A percentile compares a stretch with the other conserved stretches of the same genome.
Conservation (phyloP, 73 alveolate genomes). For the Breviolum minutum region DNA sequence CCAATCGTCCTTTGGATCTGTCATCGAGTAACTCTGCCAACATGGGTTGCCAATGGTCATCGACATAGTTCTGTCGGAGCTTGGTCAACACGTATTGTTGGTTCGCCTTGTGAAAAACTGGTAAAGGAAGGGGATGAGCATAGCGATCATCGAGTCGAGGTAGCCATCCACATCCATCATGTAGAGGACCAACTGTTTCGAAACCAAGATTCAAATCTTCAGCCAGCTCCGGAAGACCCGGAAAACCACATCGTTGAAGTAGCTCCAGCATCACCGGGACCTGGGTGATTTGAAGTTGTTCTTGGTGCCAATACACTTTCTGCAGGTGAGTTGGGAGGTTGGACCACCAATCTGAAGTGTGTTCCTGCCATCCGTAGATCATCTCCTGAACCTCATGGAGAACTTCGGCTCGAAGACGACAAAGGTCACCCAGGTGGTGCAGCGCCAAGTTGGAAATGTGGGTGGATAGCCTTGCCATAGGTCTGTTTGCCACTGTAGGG, state of each 20-base stretch:
- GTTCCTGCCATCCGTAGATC: not conserved
- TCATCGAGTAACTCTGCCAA: not conserved
- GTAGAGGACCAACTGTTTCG: not conserved
- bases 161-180: not conserved
- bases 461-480: not conserved
- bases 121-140: not conserved
- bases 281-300: not conserved
- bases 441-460: not conserved
- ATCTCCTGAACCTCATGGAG: not conserved
- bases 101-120: not conserved
- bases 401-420: not conserved
- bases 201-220: not conserved
- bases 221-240: not conserved
- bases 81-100: not conserved
- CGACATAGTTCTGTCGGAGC: not conserved
- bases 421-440: not conserved
- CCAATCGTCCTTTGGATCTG: not conserved
- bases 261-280: not conserved
- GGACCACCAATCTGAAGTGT: not conserved
- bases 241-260: not conserved
- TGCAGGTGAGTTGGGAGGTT: not conserved
- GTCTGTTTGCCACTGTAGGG: not conserved
- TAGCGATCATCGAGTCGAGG: not conserved
- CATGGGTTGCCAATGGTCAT: not conserved
- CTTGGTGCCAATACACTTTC: not conserved